Base-by-base conservation (phyloP, 305 asterid species). In the Plantago coronopus region DNA sequence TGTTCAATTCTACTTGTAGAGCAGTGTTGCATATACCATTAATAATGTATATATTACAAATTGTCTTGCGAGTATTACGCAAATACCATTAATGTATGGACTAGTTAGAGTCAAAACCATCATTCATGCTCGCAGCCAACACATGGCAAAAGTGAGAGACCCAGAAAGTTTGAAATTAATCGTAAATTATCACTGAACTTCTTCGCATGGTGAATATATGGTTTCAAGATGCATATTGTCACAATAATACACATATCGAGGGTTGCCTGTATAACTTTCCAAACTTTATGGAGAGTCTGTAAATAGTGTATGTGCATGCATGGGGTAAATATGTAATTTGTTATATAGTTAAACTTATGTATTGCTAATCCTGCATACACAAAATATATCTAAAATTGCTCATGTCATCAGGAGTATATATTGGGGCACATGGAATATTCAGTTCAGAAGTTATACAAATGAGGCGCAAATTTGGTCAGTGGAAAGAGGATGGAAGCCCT, bases 401-500 rank as follows among this genome's bases (percentile, higher is more conserved):
- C 38, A 6, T 40, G 65, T 62, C 73, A 13, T 61, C 83, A 93
- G 99, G 99, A 48, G 68, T 93, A 63, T 93, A 87, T 75, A 80
- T 93, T 65, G 95, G 99, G 78, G 88, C 95, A 16, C 94, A 82
- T 73, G 99, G 99, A 72, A 84, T 81, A 20, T 75, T 85, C 76
- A 65, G 89, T 58, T 87, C 99, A 60, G 96, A 93, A 74, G 91
- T 93, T 48, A 85, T 93, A 70, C 95, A 82, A 64, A 71, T 93
- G 80, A 87, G 79, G 78, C 96, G 86, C 66, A 79, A 79, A 80
- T 85, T 79, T 82, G 99, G 99, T 68, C 97, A 85, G 72, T 87
- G 97, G 97, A 87, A 83, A 74, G 97, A 84, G 59, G 96, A 83
- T 59, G 86, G 75, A 45, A 72, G 56, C 71, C 50, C 72, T 54